phyloP scores from a whole-genome alignment of 2,329 filamentous ascomycete species.

The Dendrostoma leiphaemia region DNA sequence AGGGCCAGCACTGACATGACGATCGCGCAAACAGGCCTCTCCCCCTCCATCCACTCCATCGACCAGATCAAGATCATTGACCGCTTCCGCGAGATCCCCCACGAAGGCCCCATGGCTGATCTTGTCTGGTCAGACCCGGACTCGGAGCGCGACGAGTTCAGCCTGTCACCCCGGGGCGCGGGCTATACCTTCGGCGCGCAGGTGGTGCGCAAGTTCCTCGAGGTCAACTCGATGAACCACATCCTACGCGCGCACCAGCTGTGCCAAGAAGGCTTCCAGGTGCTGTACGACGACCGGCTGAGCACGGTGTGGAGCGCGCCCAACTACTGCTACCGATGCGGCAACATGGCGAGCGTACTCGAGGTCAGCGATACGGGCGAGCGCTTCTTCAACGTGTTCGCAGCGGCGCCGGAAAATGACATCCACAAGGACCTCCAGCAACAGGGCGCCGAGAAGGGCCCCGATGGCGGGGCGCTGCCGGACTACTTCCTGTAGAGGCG shows the following conservation, averaged over 20 bases:
- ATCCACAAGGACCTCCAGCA: conserved; percentile 79
- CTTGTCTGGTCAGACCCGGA: conserved; percentile 98
- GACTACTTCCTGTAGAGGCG: conserved; percentile 66
- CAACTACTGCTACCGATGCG: conserved; percentile 93
- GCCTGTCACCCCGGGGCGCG: conserved; percentile 85
- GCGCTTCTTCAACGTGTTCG: conserved; percentile 96
- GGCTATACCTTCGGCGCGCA: conserved; percentile 98
- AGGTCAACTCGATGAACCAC: conserved; percentile 96
- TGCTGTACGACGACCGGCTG: conserved; percentile 89
- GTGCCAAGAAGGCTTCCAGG: conserved; percentile 96
- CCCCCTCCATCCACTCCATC: conserved; percentile 92
- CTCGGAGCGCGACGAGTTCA: conserved; percentile 96
- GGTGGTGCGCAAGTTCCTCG: conserved; percentile 96
- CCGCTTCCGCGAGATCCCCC: conserved; percentile 95
- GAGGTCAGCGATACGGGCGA: conserved; percentile 94
- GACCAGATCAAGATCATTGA: conserved; percentile 99
- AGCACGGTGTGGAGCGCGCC: conserved; percentile 98
- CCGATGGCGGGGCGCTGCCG: conserved; percentile 61
- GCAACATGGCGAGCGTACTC: conserved; percentile 94
- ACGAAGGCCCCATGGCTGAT: conserved; percentile 99
- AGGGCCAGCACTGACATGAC: conserved; percentile 2
- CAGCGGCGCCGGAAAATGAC: conserved; percentile 94
- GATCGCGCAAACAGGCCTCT: conserved; percentile 56
- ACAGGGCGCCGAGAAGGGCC: conserved; percentile 58
- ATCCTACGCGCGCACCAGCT: conserved; percentile 97